These are phyloP conservation scores for Madurella mycetomatis DNA, from an alignment of 2,329 filamentous ascomycete species.

Conservation along the genomic window DNA sequence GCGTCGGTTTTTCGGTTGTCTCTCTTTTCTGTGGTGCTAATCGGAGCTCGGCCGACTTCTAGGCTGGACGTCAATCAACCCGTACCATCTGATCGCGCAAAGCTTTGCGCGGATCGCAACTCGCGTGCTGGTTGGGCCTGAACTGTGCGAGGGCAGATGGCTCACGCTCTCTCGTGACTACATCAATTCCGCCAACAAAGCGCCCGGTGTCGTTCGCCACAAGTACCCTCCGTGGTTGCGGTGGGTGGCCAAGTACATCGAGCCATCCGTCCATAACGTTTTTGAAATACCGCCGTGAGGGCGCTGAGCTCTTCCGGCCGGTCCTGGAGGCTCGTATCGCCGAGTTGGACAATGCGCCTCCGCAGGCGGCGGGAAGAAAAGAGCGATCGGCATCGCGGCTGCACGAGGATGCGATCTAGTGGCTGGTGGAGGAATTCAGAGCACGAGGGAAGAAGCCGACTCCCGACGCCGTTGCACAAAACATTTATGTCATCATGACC, in stretches of 20 bases:
- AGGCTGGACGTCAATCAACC: background rate
- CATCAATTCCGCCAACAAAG: background rate
- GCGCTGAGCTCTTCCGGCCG: background rate
- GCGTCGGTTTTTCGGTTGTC: background rate
- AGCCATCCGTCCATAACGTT: background rate
- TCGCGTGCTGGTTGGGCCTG: background rate
- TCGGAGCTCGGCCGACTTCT: background rate
- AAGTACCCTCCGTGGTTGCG: background rate
- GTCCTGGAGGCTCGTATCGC: background rate
- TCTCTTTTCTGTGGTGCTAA: background rate
- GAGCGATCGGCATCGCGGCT: background rate
- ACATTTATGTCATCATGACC: background rate
- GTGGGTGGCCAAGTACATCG: background rate
- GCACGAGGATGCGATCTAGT: background rate
- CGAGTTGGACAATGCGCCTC: background rate
- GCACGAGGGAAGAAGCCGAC: background rate
- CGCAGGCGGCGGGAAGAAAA: background rate
- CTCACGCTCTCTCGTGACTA: background rate
- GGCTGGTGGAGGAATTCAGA: background rate
- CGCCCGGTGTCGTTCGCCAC: background rate
- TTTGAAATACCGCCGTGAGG: background rate
- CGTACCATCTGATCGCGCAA: background rate
- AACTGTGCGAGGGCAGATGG: background rate
- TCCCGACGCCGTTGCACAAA: background rate
- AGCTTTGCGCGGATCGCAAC: background rate